A percentile compares a stretch with the other conserved stretches of the same genome.
Evolutionary conservation across 2,329 filamentous ascomycete genomes (phyloP).

Genomic region (Chaetomium globosum): DNA sequence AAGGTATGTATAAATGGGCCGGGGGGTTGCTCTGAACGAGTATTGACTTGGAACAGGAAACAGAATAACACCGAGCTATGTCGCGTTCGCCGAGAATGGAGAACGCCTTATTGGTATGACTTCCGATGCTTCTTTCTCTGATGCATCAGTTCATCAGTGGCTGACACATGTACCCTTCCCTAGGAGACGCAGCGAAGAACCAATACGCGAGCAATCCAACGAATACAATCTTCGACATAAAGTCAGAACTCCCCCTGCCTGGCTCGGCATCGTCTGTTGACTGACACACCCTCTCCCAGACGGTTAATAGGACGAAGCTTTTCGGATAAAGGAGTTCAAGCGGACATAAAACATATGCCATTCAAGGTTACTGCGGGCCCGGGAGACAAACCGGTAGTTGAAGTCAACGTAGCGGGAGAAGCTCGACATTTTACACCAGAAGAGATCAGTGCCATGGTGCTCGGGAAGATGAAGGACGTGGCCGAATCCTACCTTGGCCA

Average conservation of each 20-base stretch:
- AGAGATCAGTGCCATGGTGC: slow-evolving; percentile 63
- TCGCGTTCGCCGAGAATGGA: slow-evolving; percentile 86
- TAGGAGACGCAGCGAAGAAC: slow-evolving; percentile 86
- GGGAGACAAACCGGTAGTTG: slow-evolving; percentile 82
- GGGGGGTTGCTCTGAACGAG: not conserved
- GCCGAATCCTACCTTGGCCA: slow-evolving; percentile 76
- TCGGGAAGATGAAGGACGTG: slow-evolving; percentile 64
- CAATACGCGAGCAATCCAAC: slow-evolving; percentile 79
- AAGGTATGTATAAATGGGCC: slow-evolving; percentile 48
- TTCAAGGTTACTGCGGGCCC: slow-evolving; percentile 60
- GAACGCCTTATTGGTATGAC: slow-evolving; percentile 80
- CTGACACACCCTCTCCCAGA: slow-evolving; percentile 17
- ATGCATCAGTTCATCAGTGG: too few species aligned
- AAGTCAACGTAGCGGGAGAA: slow-evolving; percentile 62
- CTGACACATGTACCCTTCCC: not conserved
- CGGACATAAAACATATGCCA: slow-evolving; percentile 96
- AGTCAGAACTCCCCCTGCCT: slow-evolving; percentile 47
- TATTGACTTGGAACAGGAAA: slow-evolving; percentile 58
- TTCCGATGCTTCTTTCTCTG: not conserved
- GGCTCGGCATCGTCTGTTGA: not conserved
- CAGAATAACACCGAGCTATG: slow-evolving; percentile 92
- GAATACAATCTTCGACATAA: slow-evolving; percentile 79
- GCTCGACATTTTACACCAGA: slow-evolving; percentile 62
- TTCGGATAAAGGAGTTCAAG: slow-evolving; percentile 81
- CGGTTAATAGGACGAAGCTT: slow-evolving; percentile 84